These are phyloP conservation scores for Fraxinus greggii DNA, from an alignment of 305 asterid genomes.

Conservation along the genomic window DNA sequence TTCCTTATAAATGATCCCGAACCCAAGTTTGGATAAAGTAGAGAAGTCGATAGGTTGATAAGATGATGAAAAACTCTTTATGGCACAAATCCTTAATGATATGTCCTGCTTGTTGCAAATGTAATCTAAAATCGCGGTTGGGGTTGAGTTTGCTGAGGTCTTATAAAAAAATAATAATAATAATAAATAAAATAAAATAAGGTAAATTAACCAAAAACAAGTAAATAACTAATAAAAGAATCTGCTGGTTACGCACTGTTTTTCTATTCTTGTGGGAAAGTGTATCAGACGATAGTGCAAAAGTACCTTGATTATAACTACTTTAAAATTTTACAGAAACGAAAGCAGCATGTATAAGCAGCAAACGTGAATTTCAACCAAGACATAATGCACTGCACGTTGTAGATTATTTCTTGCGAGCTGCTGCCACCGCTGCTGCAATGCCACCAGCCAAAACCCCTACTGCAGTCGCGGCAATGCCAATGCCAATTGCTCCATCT, in stretches of 20 bases:
- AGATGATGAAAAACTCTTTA: not conserved
- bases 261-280: not conserved
- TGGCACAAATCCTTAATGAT: not conserved
- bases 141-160: not conserved
- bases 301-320: not conserved
- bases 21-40: not conserved
- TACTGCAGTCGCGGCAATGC: slow-evolving; percentile 51
- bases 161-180: not conserved
- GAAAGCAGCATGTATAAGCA: not conserved
- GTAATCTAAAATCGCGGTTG: not conserved
- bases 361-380: not conserved
- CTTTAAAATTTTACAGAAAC: not conserved
- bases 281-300: not conserved
- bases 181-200: too few relatives aligned
- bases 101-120: not conserved
- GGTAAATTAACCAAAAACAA: not conserved
- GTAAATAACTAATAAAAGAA: not conserved
- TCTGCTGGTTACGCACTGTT: not conserved
- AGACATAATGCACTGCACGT: not conserved
- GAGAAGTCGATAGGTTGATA: not conserved
- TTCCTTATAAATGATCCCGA: not conserved
- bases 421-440: slow-evolving; percentile 34
- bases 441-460: slow-evolving; percentile 52
- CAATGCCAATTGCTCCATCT: slow-evolving; percentile 52
- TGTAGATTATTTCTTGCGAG: slow-evolving; percentile 40